A percentile compares a stretch with the other conserved stretches of the same genome.
Evolutionary conservation across 2,329 filamentous ascomycete genomes (phyloP).

Genomic region (Trichoderma sp.): DNA sequence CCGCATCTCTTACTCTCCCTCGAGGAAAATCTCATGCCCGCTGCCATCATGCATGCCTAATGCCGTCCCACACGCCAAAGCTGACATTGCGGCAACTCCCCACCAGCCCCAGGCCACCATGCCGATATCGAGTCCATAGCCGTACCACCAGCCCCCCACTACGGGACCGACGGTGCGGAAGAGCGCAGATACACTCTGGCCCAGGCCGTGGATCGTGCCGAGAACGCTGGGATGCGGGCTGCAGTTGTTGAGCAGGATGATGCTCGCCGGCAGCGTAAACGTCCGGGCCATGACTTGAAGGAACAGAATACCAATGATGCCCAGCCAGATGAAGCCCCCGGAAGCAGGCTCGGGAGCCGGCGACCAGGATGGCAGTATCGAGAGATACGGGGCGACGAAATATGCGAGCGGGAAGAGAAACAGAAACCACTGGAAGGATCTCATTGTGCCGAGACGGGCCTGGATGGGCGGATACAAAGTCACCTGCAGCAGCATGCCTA

Average conservation of each 20-base stretch:
- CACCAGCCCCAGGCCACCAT: constrained; percentile 54
- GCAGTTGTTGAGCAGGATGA: constrained; percentile 64
- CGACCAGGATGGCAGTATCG: constrained; percentile 60
- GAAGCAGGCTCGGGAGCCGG: constrained; percentile 49
- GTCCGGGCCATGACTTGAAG: constrained; percentile 75
- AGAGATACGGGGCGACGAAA: constrained; percentile 67
- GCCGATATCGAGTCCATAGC: constrained; percentile 50
- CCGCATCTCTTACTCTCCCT: constrained; percentile 46
- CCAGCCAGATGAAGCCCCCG: constrained; percentile 60
- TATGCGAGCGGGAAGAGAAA: constrained; percentile 71
- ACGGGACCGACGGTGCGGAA: constrained; percentile 48
- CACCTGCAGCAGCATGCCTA: constrained; percentile 71
- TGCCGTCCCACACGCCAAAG: constrained; percentile 59
- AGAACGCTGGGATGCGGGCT: constrained; percentile 62
- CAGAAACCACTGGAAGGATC: constrained; percentile 67
- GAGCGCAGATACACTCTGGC: constrained; percentile 54
- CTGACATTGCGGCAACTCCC: constrained; percentile 53
- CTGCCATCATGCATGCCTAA: constrained; percentile 67
- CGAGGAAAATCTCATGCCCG: constrained; percentile 62
- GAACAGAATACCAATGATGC: constrained; percentile 64
- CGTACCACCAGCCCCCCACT: constrained; percentile 54
- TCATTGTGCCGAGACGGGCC: constrained; percentile 65
- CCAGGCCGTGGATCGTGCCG: constrained; percentile 60
- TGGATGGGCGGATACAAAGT: constrained; percentile 70
- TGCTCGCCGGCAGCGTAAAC: constrained; percentile 63